Base-by-base conservation (phyloP, 345 rosid genomes). In the Arabidopsis arenosa region DNA sequence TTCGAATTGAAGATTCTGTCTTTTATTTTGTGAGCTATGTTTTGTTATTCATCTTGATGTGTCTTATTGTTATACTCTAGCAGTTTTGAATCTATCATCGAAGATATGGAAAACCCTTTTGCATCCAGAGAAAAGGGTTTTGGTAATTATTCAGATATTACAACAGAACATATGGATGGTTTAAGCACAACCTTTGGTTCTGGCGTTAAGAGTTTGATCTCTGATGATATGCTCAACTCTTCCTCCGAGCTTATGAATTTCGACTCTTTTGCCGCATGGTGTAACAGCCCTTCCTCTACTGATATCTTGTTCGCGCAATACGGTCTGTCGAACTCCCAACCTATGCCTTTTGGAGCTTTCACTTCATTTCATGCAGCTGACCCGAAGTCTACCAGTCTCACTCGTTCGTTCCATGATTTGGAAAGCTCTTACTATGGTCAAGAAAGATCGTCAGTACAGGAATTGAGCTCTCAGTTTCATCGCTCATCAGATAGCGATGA, bases 181-280 rank as follows among this genome's bases (percentile, higher is more conserved):
- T 53, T 73, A 44, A 58, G 86, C 67, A 2, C 58, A 30, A 26
- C 35, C 74, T 86, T 75, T 73, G 87, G 88, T 76, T 85, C 88
- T 78, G 61, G 51, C 30, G 90, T 78, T 7, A 83, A 73, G 78
- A 90, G 36, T 80, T 79, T 79, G 6, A 33, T 61, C 54, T 62
- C 72, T 13, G 93, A 85, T 41, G 94, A 91, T 65, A 72, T 88
- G 13, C 74, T 82, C 28, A 75, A 71, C 72, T 78, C 74, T 75
- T 66, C 74, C 77, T 73, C 87, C 45, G 96, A 91, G 66, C 74
- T 88, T 52, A 80, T 88, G 89, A 88, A 85, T 83, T 80, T 88
- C 18, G 94, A 93, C 74, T 59, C 82, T 26, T 84, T 80, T 80
- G 82, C 87, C 43, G 90, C 85, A 44, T 87, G 92, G 90, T 90